Percentiles rank a stretch among this genome's conserved stretches.
phyloP scores from a whole-genome alignment of 345 rosid species.

The Aethionema arabicum region DNA sequence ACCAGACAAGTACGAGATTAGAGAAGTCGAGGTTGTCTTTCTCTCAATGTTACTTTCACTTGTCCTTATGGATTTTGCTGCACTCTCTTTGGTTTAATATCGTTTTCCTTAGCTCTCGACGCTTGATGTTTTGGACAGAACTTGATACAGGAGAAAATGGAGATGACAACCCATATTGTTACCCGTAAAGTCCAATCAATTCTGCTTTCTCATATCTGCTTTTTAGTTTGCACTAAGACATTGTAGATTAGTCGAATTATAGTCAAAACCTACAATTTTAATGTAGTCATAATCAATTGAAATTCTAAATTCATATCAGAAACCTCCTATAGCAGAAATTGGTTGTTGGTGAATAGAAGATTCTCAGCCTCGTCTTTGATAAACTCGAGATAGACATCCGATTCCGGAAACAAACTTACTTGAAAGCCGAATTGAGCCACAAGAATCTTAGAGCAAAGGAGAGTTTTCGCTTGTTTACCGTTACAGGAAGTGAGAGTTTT shows the following conservation, averaged over 20 bases:
- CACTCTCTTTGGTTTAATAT: conserved; percentile 18
- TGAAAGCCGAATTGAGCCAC: conserved; percentile 64
- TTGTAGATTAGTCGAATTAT: no score
- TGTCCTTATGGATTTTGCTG: background rate
- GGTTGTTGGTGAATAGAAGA: conserved; percentile 54
- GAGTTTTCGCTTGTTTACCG: no score
- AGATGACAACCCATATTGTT: conserved; percentile 90
- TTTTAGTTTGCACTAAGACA: no score
- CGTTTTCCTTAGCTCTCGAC: conserved; percentile 8
- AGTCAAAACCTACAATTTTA: conserved; percentile 60
- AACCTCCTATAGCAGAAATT: conserved; percentile 87
- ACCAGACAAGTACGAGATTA: conserved; percentile 66
- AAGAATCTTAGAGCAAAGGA: no score
- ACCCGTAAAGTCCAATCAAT: conserved; percentile 60
- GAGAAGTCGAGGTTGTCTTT: conserved; percentile 77
- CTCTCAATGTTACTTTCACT: conserved; percentile 2
- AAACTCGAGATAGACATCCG: conserved; percentile 39
- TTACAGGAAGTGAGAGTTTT: no score
- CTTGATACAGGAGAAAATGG: conserved; percentile 60
- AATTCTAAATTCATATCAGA: background rate
- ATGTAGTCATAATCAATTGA: conserved; percentile 17
- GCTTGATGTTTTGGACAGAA: conserved; percentile 46
- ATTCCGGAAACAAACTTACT: conserved; percentile 48
- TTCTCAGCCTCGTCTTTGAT: conserved; percentile 53
- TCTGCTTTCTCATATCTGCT: no score